A percentile compares a stretch with the other conserved stretches of the same genome.
Evolutionary conservation across 495 filamentous ascomycete species (phyloP).

Genomic region (Extremus antarcticus): DNA sequence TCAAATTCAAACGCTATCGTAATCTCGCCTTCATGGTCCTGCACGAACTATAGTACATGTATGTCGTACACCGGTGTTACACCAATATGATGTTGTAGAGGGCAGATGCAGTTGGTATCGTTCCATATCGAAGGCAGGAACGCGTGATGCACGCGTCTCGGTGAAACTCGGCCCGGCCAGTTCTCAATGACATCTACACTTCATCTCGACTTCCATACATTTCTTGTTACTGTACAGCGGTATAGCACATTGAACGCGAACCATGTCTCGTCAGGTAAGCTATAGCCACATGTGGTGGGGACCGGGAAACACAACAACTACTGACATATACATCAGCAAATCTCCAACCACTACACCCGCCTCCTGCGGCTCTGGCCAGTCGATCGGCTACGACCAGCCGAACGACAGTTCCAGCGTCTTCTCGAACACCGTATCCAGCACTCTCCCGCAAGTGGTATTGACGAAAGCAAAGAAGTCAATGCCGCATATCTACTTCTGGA

Average conservation of each 20-base stretch:
- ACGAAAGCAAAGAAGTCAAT: slow-evolving; percentile 50
- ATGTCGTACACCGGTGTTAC: no score
- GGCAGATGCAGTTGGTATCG: no score
- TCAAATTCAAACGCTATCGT: no score
- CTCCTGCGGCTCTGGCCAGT: slow-evolving; percentile 68
- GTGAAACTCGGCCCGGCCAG: no score
- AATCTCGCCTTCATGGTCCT: no score
- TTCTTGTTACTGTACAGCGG: background rate
- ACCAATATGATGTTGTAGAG: no score
- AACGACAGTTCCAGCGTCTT: slow-evolving; percentile 56
- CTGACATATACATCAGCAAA: background rate
- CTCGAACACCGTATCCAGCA: slow-evolving; percentile 51
- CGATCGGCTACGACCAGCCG: slow-evolving; percentile 64
- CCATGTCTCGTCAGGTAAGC: background rate
- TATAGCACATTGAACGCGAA: no score
- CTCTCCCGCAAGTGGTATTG: slow-evolving; percentile 8
- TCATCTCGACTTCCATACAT: background rate
- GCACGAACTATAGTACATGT: no score
- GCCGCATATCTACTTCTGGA: slow-evolving; percentile 66
- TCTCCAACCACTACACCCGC: slow-evolving; percentile 47
- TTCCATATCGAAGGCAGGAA: no score
- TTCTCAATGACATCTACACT: background rate
- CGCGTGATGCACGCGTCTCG: no score
- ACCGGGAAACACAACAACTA: background rate
- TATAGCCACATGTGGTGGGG: background rate